Percentiles rank a stretch among this genome's conserved stretches.
phyloP scores from a whole-genome alignment of 2,329 filamentous ascomycete genomes.

The Didymella keratinophila region DNA sequence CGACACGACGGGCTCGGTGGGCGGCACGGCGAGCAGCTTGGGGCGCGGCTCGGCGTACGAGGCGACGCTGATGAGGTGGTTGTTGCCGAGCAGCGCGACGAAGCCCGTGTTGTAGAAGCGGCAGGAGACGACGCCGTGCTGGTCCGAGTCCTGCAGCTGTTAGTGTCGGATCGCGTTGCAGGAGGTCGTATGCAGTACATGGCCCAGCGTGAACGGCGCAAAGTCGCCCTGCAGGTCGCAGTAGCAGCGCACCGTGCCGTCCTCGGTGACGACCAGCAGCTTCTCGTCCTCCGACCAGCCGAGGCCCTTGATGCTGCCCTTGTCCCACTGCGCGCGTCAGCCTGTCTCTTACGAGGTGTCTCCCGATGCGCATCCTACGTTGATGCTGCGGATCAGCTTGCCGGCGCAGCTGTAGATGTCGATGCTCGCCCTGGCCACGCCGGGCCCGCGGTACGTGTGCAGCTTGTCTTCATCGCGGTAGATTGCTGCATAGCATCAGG shows the following conservation, averaged over 20 bases:
- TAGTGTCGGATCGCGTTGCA: neutral
- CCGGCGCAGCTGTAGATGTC: constrained; percentile 95
- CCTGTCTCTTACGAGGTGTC: neutral
- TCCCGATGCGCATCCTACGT: constrained; percentile 51
- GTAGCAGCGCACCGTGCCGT: constrained; percentile 90
- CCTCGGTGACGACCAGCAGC: constrained; percentile 84
- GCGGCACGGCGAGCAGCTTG: constrained; percentile 77
- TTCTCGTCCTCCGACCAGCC: constrained; percentile 98
- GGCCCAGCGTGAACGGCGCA: constrained; percentile 88
- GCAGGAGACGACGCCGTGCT: constrained; percentile 86
- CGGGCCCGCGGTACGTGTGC: constrained; percentile 75
- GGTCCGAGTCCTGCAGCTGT: constrained; percentile 68
- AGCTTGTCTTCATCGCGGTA: constrained; percentile 89
- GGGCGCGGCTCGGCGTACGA: constrained; percentile 91
- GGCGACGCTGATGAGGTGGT: constrained; percentile 83
- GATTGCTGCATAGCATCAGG: constrained; percentile 66
- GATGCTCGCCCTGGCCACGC: constrained; percentile 80
- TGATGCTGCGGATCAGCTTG: constrained; percentile 82
- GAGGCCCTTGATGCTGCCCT: constrained; percentile 83
- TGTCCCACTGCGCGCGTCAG: constrained; percentile 73
- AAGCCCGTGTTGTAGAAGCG: constrained; percentile 93
- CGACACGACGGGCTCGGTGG: constrained; percentile 80
- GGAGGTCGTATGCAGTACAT: constrained; percentile 52
- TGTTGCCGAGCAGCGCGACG: constrained; percentile 89
- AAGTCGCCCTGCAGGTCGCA: constrained; percentile 94